Conservation (phyloP, 345 rosid genomes). For the Eucalyptus regnans region DNA sequence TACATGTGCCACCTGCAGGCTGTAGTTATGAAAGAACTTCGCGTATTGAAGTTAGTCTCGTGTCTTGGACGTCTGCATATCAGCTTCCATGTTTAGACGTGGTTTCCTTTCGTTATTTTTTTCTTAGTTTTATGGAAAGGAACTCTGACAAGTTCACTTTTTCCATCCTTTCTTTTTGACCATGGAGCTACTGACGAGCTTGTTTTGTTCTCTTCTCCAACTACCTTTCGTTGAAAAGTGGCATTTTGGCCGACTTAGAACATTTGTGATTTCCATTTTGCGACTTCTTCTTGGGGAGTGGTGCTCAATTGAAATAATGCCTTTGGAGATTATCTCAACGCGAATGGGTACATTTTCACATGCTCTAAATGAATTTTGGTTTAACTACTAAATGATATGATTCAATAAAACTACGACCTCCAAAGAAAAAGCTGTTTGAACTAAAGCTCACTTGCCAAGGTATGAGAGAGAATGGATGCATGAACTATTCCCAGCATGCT, state of each 20-base stretch:
- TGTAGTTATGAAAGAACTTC: neutral
- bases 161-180: neutral
- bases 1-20: neutral
- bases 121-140: neutral
- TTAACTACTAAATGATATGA: constrained; percentile 60
- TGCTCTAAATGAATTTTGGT: neutral
- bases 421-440: constrained; percentile 69
- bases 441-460: constrained; percentile 41
- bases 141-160: neutral
- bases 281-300: neutral
- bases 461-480: constrained; percentile 79
- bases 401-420: constrained; percentile 54
- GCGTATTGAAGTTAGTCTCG: neutral
- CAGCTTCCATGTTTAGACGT: neutral
- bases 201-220: neutral
- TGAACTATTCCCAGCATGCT: constrained; percentile 59
- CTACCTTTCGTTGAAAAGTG: neutral
- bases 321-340: neutral
- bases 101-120: neutral
- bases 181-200: neutral
- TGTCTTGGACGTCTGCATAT: neutral
- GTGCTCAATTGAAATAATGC: neutral
- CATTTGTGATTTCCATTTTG: neutral
- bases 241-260: neutral
- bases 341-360: neutral